These are phyloP conservation scores for Williopsis jadinii DNA, from an alignment of 1,139 yeast species.

Conservation along the genomic window DNA sequence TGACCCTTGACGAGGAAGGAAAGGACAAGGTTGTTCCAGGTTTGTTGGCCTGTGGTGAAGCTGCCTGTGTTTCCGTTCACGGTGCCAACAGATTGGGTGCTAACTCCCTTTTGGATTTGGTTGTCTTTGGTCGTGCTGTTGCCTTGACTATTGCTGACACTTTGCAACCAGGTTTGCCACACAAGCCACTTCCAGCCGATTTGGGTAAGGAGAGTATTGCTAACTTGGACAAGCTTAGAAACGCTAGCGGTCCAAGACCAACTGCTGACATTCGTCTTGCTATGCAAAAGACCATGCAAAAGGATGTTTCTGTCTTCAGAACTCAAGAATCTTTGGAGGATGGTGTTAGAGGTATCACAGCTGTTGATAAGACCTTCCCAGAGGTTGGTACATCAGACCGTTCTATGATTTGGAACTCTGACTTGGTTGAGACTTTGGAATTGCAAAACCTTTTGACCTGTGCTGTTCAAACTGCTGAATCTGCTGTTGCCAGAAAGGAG, in stretches of 20 bases:
- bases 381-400: conserved; percentile 86
- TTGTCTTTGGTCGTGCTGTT: conserved; percentile 98
- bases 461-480: conserved; percentile 91
- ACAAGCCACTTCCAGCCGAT: conserved; percentile 71
- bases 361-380: conserved; percentile 66
- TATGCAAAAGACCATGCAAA: conserved; percentile 97
- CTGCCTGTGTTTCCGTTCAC: conserved; percentile 98
- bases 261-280: conserved; percentile 87
- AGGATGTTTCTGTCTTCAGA: conserved; percentile 95
- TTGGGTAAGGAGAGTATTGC: conserved; percentile 87
- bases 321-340: conserved; percentile 86
- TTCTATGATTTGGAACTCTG: conserved; percentile 98
- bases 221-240: conserved; percentile 84
- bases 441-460: conserved; percentile 94
- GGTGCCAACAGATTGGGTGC: conserved; percentile 99
- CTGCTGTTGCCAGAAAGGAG: conserved; percentile 94
- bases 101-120: conserved; percentile 94
- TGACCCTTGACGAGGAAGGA: conserved; percentile 80
- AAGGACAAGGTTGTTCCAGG: conserved; percentile 92
- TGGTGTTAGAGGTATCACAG: conserved; percentile 77
- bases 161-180: conserved; percentile 84
- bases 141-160: conserved; percentile 84
- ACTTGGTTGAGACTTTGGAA: conserved; percentile 92
- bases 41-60: conserved; percentile 96
- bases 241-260: conserved; percentile 69